Percentiles rank a stretch among this genome's conserved stretches.
These are phyloP conservation scores for Cyclotella baltica DNA, from an alignment of 108 stramenopile species.

Conservation along the genomic window DNA sequence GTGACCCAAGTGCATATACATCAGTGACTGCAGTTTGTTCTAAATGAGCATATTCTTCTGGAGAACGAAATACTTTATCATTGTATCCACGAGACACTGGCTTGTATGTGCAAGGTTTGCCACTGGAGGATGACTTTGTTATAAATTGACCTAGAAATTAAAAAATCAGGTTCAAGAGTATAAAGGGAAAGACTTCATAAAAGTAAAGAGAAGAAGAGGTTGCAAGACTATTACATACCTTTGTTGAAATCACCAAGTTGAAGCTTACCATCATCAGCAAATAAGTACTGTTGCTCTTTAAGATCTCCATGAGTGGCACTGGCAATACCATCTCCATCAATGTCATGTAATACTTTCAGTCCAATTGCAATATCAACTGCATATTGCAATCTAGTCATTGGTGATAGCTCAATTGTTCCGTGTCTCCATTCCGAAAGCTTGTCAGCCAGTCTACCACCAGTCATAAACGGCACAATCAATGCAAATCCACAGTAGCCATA, in stretches of 20 bases:
- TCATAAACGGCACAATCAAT: constrained; percentile 25
- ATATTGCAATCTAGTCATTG: constrained; percentile 25
- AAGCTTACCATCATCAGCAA: constrained; percentile 30
- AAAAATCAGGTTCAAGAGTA: too few relatives aligned
- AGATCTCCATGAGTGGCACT: constrained; percentile 54
- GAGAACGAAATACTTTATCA: constrained; percentile 46
- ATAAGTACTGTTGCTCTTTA: constrained; percentile 45
- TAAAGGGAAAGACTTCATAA: too few relatives aligned
- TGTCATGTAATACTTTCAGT: constrained; percentile 48
- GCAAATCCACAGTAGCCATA: constrained; percentile 57
- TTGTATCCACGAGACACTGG: constrained; percentile 36
- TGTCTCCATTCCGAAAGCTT: constrained; percentile 15
- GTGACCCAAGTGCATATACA: constrained; percentile 50
- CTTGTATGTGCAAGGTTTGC: constrained; percentile 48
- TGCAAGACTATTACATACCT: too few relatives aligned
- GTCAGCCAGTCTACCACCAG: constrained; percentile 27
- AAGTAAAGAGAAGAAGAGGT: too few relatives aligned
- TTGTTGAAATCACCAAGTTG: constrained; percentile 32
- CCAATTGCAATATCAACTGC: constrained; percentile 32
- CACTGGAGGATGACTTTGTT: constrained; percentile 24
- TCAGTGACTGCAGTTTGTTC: constrained; percentile 52
- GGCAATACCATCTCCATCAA: constrained; percentile 50
- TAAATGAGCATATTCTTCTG: constrained; percentile 49
- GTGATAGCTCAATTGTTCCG: constrained; percentile 18
- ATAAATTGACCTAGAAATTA: constrained; percentile 34